Base-by-base conservation (phyloP, 2,329 filamentous ascomycete genomes). In the Epichloe gansuensis region DNA sequence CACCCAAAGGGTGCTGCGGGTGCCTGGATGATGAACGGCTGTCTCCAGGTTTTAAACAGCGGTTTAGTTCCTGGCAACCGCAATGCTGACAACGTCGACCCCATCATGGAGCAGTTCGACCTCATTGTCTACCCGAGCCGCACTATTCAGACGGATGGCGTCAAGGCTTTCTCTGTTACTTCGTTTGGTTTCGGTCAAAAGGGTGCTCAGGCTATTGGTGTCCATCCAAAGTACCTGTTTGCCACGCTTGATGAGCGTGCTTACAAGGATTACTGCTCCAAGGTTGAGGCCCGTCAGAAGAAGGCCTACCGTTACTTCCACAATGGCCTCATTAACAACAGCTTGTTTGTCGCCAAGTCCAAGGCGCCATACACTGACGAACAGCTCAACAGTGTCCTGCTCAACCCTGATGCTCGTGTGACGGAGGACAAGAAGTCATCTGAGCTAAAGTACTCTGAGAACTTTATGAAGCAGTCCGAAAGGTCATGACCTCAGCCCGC, bases 11-110 rank as follows among this genome's bases (percentile, higher is more conserved):
- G 93, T 84, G 91, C 93, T 63, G 93, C 93, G 55, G 93, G 93
- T 76, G 93, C 91, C 48, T 98, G 93, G 91, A 98, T 98, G 93
- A 84, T 98, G 80, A 98, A 98, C 76, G 93, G 93, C 59, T 93
- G 88, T 69, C 75, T 98, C 68, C 93, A 98, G 70, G 89, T 96
- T 46, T 81, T 98, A 62, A 95, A 97, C 76, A 85, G 80, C 50
- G 93, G 93, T 65, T 77, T 98, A 48, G 91, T 98, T 25, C 93
- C 93, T 13, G 93, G 93, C 55, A 98, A 98, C 75, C 86, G 91
- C 64, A 98, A 98, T 63, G 93, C 93, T 50, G 93, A 98, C 75
- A 98, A 98, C 61, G 83, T 98, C 52, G 93, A 98, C 67, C 82
- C 91, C 67, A 78, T 91, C 61, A 94, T 98, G 87, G 91, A 97